Evolutionary conservation across 2,329 filamentous ascomycete genomes (phyloP).

Genomic region (Nemania bipapillata): DNA sequence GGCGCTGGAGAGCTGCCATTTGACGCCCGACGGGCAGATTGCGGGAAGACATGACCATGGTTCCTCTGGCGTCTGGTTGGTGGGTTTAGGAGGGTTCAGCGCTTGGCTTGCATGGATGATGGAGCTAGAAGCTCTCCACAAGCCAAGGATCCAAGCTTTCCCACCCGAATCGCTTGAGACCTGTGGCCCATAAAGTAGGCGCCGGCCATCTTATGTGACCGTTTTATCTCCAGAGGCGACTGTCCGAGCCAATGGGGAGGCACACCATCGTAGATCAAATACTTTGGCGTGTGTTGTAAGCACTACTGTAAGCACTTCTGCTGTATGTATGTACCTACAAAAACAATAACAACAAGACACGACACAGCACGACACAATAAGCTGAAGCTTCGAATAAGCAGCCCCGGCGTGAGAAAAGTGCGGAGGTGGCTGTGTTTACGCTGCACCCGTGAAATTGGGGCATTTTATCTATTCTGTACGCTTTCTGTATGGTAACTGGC

Average conservation of each 20-base stretch:
- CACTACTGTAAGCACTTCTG: not conserved
- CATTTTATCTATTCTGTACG: not conserved
- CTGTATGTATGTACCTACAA: too few species aligned
- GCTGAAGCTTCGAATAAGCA: not conserved
- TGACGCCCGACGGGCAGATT: conserved; percentile 35
- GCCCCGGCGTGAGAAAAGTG: not conserved
- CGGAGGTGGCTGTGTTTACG: not conserved
- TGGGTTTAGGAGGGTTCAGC: conserved; percentile 32
- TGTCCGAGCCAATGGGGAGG: conserved; percentile 31
- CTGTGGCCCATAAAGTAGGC: conserved; percentile 43
- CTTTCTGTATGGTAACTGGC: not conserved
- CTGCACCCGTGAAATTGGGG: not conserved
- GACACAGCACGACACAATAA: too few species aligned
- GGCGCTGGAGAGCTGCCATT: conserved; percentile 21
- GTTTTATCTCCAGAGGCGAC: conserved; percentile 16
- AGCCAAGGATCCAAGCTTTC: conserved; percentile 1
- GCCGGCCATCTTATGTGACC: conserved; percentile 49
- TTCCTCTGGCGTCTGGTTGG: conserved; percentile 23
- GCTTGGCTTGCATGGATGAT: conserved; percentile 37
- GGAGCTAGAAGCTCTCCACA: conserved; percentile 3
- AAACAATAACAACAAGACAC: not conserved
- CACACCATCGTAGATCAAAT: conserved; percentile 4
- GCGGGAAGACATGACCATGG: conserved; percentile 20
- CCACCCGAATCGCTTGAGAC: conserved; percentile 28
- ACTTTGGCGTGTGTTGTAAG: not conserved